Percentiles rank a stretch among this genome's conserved stretches.
phyloP scores from a whole-genome alignment of 306 rosid species.

The Echinosophora koreensis region DNA sequence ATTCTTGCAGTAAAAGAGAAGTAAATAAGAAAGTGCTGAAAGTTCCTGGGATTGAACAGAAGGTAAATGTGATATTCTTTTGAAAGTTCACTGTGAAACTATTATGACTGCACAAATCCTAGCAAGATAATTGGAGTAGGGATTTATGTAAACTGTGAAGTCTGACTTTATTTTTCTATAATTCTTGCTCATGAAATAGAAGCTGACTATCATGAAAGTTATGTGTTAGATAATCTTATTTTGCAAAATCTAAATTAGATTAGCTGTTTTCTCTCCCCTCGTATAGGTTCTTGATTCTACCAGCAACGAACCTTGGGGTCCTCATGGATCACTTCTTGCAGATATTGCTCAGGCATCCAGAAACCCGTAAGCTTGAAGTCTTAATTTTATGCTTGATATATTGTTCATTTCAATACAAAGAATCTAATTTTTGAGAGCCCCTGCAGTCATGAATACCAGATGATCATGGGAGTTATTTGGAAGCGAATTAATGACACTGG shows the following conservation, averaged over 20 bases:
- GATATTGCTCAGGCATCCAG: constrained; percentile 93
- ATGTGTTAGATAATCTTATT: not conserved
- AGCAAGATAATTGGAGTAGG: constrained; percentile 12
- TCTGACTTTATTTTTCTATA: constrained; percentile 1
- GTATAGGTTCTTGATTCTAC: constrained; percentile 96
- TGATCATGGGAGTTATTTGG: constrained; percentile 95
- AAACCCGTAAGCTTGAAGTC: constrained; percentile 73
- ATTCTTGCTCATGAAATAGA: constrained; percentile 19
- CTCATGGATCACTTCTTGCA: constrained; percentile 98
- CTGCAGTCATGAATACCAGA: constrained; percentile 95
- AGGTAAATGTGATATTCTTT: constrained; percentile 61
- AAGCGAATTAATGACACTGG: constrained; percentile 98
- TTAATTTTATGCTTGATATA: constrained; percentile 37
- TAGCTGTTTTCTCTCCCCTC: not conserved
- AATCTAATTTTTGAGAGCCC: constrained; percentile 45
- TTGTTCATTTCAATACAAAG: constrained; percentile 38
- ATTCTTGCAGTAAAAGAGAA: constrained; percentile 84
- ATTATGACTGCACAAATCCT: constrained; percentile 19
- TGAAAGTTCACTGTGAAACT: constrained; percentile 20
- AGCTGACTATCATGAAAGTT: not conserved
- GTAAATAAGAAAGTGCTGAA: constrained; percentile 96
- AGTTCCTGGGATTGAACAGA: constrained; percentile 98
- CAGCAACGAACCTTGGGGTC: constrained; percentile 99
- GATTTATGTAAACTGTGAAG: constrained; percentile 5
- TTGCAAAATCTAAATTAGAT: constrained; percentile 30